Base-by-base conservation (phyloP, 345 rosid genomes). In the Passiflora organensis region DNA sequence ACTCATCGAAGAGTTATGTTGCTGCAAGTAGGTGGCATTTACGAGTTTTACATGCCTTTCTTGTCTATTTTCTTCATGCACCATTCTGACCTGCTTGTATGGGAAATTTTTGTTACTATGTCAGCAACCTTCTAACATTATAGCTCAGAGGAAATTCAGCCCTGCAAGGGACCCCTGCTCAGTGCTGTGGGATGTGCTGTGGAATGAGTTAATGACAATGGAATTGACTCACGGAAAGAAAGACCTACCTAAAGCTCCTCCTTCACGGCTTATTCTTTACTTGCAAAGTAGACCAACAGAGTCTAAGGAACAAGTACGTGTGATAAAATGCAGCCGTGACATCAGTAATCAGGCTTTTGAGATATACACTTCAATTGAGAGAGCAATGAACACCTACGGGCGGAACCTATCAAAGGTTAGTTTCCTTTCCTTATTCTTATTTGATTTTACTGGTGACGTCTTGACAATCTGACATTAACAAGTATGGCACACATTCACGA, bases 161-260 rank as follows among this genome's bases (percentile, higher is more conserved):
- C 96, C 94, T 1, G 89, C 86, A 24, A 84, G 86, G 74, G 99
- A 93, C 74, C 94, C 96, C 19, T 93, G 97, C 62, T 86, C 86
- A 6, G 85, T 89, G 48, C 64, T 81, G 72, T 93, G 99, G 99
- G 95, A 86, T 70, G 80, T 89, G 42, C 58, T 72, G 21, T 93
- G 87, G 99, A 72, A 65, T 69, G 94, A 93, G 71, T 73, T 93
- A 62, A 72, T 69, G 51, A 83, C 80, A 8, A 89, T 93, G 97
- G 91, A 93, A 69, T 70, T 93, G 68, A 81, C 78, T 58, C 77
- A 67, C 15, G 95, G 91, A 76, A 89, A 93, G 77, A 89, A 84
- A 50, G 95, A 93, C 70, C 69, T 48, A n/a, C 83, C 79, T 17
- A 81, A 81, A 59, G 68, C 85, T 65, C 87, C 84, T 57, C 84